Conservation (phyloP, 768 basidiomycete species). For the Leccinum barrowsii region DNA sequence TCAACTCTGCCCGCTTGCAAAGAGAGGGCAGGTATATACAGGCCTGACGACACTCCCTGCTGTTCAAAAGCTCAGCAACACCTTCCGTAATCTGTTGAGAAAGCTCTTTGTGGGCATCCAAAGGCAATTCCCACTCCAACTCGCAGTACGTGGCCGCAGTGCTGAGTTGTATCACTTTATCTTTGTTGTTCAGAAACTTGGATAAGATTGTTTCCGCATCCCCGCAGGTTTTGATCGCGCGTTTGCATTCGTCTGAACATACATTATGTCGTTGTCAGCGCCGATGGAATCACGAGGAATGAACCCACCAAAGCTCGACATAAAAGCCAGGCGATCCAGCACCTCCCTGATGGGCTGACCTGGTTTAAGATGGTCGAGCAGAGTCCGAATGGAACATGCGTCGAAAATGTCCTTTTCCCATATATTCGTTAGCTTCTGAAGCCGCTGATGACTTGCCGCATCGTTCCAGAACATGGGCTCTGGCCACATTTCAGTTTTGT, state of each 20-base stretch:
- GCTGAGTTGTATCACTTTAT: constrained; percentile 21
- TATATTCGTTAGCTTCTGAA: constrained; percentile 12
- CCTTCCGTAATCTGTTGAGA: constrained; percentile 6
- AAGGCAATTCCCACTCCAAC: constrained; percentile 21
- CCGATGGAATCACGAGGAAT: neutral
- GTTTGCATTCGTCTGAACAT: constrained; percentile 17
- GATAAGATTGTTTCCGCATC: constrained; percentile 10
- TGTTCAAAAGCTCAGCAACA: constrained; percentile 15
- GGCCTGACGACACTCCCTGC: constrained; percentile 14
- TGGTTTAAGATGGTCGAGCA: constrained; percentile 18
- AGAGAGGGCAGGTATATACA: constrained; percentile 30
- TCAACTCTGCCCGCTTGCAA: constrained; percentile 19
- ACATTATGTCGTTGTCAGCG: neutral
- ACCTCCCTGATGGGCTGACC: constrained; percentile 17
- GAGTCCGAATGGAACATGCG: constrained; percentile 10
- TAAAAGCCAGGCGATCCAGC: constrained; percentile 28
- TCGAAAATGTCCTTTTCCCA: constrained; percentile 33
- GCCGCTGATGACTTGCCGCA: constrained; percentile 15
- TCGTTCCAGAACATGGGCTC: constrained; percentile 32
- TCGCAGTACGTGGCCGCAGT: constrained; percentile 27
- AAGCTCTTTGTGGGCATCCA: constrained; percentile 2
- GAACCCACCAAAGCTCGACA: constrained; percentile 28
- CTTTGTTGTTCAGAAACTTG: constrained; percentile 11
- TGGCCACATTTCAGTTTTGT: constrained; percentile 23
- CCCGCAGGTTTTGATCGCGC: neutral